Evolutionary conservation across 768 basidiomycete genomes (phyloP).

Genomic region (Rhizopogon vulgaris): DNA sequence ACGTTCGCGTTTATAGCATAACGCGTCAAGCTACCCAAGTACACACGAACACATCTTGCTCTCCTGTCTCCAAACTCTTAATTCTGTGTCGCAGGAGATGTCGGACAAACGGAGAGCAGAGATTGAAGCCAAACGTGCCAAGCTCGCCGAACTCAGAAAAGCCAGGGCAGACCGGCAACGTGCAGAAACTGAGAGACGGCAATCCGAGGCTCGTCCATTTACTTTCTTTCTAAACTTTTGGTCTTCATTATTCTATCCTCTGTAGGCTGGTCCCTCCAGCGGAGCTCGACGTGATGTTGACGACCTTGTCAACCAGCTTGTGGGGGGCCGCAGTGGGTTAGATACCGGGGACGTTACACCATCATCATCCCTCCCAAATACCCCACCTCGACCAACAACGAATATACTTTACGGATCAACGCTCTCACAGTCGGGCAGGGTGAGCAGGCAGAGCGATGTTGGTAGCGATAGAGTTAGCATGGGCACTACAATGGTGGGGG

Average conservation of each 20-base stretch:
- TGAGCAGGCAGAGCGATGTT: slow-evolving; percentile 66
- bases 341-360: slow-evolving; percentile 64
- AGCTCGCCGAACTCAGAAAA: slow-evolving; percentile 78
- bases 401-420: slow-evolving; percentile 31
- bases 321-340: slow-evolving; percentile 44
- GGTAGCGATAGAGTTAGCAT: slow-evolving; percentile 42
- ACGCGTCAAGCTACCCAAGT: too few relatives aligned
- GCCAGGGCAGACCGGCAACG: slow-evolving; percentile 67
- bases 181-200: slow-evolving; percentile 38
- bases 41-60: too few relatives aligned
- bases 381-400: slow-evolving; percentile 44
- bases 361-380: slow-evolving; percentile 64
- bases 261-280: slow-evolving; percentile 36
- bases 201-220: slow-evolving; percentile 15
- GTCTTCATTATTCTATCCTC: not conserved
- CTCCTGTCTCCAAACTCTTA: not conserved
- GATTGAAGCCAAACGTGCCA: slow-evolving; percentile 85
- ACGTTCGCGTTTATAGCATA: too few relatives aligned
- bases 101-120: slow-evolving; percentile 75
- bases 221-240: slow-evolving; percentile 1
- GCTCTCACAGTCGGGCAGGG: slow-evolving; percentile 49
- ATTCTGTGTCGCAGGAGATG: slow-evolving; percentile 21
- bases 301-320: slow-evolving; percentile 56
- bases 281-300: slow-evolving; percentile 55
- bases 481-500: slow-evolving; percentile 40